phyloP scores from a whole-genome alignment of 495 filamentous ascomycete genomes.

The Hypoxylon fuscum region DNA sequence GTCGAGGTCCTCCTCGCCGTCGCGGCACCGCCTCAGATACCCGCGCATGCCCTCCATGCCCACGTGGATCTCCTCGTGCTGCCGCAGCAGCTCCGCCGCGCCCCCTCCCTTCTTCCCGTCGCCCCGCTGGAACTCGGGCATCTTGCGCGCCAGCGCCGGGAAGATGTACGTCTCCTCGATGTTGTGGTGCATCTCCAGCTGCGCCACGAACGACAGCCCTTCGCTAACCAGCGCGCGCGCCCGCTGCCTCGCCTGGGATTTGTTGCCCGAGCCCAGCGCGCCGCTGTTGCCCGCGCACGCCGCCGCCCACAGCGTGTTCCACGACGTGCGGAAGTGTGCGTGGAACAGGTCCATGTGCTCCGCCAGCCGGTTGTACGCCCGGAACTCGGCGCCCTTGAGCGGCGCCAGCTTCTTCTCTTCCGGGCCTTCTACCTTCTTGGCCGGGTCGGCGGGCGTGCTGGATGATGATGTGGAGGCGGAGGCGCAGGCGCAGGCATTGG shows the following conservation, averaged over 20 bases:
- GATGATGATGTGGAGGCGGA: not conserved
- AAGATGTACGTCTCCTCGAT: conserved; percentile 90
- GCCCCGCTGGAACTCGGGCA: conserved; percentile 81
- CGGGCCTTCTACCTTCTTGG: conserved; percentile 5
- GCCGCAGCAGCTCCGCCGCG: conserved; percentile 72
- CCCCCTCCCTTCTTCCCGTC: conserved; percentile 42
- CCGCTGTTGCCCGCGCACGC: conserved; percentile 63
- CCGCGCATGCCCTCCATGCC: conserved; percentile 77
- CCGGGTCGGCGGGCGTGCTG: not conserved
- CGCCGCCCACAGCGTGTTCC: conserved; percentile 73
- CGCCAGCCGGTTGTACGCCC: conserved; percentile 74
- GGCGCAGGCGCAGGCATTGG: too few species aligned
- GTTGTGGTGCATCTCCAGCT: conserved; percentile 78
- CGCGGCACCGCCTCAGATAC: conserved; percentile 71
- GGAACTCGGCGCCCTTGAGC: conserved; percentile 51
- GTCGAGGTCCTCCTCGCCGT: conserved; percentile 73
- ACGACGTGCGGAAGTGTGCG: conserved; percentile 77
- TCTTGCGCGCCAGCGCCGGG: conserved; percentile 76
- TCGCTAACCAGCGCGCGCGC: conserved; percentile 64
- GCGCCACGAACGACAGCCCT: conserved; percentile 70
- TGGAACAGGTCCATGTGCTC: conserved; percentile 86
- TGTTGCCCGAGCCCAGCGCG: conserved; percentile 52
- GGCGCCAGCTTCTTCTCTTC: conserved; percentile 25
- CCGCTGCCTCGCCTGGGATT: conserved; percentile 32
- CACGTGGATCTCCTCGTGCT: conserved; percentile 83